phyloP scores from a whole-genome alignment of 2,329 filamentous ascomycete species.

The Fusarium cicatricum region DNA sequence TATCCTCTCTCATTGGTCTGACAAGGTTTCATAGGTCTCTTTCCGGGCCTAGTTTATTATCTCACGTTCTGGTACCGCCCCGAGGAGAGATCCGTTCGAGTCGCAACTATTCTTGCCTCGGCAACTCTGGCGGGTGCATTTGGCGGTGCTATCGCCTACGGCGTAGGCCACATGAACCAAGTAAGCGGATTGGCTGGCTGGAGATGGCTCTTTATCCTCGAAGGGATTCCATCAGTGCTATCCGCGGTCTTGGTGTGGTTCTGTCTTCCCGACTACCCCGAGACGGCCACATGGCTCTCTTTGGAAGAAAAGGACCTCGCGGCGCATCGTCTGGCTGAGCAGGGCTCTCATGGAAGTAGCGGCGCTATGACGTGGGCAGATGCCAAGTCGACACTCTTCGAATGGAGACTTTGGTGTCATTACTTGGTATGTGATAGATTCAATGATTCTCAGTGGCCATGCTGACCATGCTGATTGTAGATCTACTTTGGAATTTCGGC shows the following conservation, averaged over 20 bases:
- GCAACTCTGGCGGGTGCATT: constrained; percentile 75
- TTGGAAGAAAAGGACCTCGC: constrained; percentile 65
- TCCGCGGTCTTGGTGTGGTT: constrained; percentile 69
- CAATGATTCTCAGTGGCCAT: too few relatives aligned
- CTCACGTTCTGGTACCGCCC: constrained; percentile 77
- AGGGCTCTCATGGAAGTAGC: constrained; percentile 58
- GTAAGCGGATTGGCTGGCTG: constrained; percentile 68
- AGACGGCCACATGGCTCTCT: constrained; percentile 67
- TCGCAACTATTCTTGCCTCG: constrained; percentile 72
- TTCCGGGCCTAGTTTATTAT: constrained; percentile 39
- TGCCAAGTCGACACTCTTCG: constrained; percentile 71
- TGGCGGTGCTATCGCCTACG: constrained; percentile 74
- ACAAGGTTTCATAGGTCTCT: constrained; percentile 50
- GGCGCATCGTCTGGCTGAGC: constrained; percentile 45
- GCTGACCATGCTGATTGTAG: constrained; percentile 14
- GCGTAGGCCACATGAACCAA: constrained; percentile 73
- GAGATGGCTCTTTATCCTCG: constrained; percentile 69
- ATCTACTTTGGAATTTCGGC: constrained; percentile 58
- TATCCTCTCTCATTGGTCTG: neutral
- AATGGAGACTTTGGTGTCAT: constrained; percentile 71
- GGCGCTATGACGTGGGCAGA: constrained; percentile 69
- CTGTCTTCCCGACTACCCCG: constrained; percentile 72
- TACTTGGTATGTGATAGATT: constrained; percentile 52
- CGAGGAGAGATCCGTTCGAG: constrained; percentile 70
- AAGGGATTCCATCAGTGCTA: constrained; percentile 69